phyloP scores from a whole-genome alignment of 805 yeast genomes.

The Candida vartiovaarae region DNA sequence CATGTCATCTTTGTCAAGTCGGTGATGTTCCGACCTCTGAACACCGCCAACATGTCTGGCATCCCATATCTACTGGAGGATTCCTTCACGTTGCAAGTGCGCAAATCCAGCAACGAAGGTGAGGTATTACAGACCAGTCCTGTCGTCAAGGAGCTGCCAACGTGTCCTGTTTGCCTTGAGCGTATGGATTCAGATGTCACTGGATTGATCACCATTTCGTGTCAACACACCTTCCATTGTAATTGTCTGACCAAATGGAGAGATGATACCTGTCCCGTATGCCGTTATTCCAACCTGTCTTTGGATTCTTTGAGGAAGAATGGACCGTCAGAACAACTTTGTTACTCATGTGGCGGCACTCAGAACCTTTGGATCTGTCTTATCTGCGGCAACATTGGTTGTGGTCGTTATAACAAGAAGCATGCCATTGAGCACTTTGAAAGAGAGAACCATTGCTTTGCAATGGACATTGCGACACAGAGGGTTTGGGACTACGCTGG shows the following conservation, averaged over 20 bases:
- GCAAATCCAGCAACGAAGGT: slow-evolving; percentile 7
- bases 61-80: slow-evolving; percentile 68
- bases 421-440: slow-evolving; percentile 83
- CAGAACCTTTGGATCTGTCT: slow-evolving; percentile 83
- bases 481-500: slow-evolving; percentile 95
- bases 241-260: slow-evolving; percentile 83
- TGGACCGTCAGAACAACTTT: slow-evolving; percentile 1
- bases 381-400: slow-evolving; percentile 87
- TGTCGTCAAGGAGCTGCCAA: slow-evolving; percentile 59
- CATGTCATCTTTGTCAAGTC: slow-evolving; percentile 63
- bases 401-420: slow-evolving; percentile 79
- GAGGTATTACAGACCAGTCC: slow-evolving; percentile 16
- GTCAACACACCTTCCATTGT: slow-evolving; percentile 92
- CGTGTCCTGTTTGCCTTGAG: slow-evolving; percentile 90
- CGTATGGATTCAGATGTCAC: slow-evolving; percentile 76
- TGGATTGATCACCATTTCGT: slow-evolving; percentile 80
- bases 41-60: slow-evolving; percentile 22
- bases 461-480: slow-evolving; percentile 80
- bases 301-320: slow-evolving; percentile 20
- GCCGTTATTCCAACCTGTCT: slow-evolving; percentile 60
- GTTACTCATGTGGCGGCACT: slow-evolving; percentile 50
- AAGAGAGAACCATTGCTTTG: slow-evolving; percentile 76
- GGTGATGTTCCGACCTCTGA: slow-evolving; percentile 21
- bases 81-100: slow-evolving; percentile 49
- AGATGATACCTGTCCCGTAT: slow-evolving; percentile 87